Evolutionary conservation across 495 filamentous ascomycete genomes (phyloP).

Genomic region (Penicillium lividum): DNA sequence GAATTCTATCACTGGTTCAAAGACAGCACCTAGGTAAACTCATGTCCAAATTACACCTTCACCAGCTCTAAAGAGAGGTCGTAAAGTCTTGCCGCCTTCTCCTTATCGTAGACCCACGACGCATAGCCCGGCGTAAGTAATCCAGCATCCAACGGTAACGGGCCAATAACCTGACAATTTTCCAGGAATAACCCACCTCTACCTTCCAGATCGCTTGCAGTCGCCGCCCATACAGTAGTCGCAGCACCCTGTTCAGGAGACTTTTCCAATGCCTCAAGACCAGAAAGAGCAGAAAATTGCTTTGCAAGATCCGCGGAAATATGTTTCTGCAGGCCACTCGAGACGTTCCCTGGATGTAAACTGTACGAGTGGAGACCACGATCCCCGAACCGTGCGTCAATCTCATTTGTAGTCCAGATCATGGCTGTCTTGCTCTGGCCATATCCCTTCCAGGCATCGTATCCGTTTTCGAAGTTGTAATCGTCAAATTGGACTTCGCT

Average conservation of each 20-base stretch:
- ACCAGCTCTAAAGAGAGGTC: too few species aligned
- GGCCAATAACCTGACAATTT: conserved; percentile 14
- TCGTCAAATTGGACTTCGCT: conserved; percentile 19
- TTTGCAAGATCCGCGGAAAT: conserved; percentile 19
- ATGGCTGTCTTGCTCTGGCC: conserved; percentile 36
- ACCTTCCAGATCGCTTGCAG: conserved; percentile 33
- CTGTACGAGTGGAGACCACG: conserved; percentile 38
- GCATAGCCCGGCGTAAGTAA: too few species aligned
- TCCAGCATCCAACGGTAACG: too few species aligned
- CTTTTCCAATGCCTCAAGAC: conserved; percentile 24
- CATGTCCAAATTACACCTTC: too few species aligned
- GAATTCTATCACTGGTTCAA: too few species aligned
- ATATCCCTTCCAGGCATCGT: conserved; percentile 34
- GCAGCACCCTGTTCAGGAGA: conserved; percentile 33
- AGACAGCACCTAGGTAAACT: too few species aligned
- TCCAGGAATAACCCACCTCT: conserved; percentile 47
- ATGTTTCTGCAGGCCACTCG: conserved; percentile 19
- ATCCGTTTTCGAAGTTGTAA: conserved; percentile 29
- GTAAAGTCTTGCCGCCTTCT: too few species aligned
- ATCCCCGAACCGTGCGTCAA: conserved; percentile 39
- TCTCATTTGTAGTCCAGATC: conserved; percentile 40
- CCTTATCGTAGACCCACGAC: too few species aligned
- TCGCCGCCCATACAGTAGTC: conserved; percentile 46
- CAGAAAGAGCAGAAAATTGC: neutral
- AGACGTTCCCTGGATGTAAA: conserved; percentile 39